These are phyloP conservation scores for Vitis hybrid DNA, from an alignment of 177 flowering plant species.

Conservation along the genomic window DNA sequence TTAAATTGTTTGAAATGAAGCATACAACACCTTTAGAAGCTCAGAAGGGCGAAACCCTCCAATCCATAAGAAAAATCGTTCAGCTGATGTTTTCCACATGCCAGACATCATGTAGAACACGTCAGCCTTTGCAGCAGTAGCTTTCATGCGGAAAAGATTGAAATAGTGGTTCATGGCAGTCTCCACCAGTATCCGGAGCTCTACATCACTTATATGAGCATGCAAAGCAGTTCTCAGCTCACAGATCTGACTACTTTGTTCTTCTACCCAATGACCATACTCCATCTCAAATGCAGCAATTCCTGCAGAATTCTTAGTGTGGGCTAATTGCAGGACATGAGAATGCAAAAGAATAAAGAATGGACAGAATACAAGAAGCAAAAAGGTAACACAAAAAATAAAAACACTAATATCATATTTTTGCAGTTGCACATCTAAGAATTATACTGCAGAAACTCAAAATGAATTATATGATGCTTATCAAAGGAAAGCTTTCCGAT, in stretches of 20 bases:
- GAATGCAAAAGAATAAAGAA: conserved; percentile 2
- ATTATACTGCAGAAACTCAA: background rate
- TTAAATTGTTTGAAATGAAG: background rate
- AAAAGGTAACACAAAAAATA: background rate
- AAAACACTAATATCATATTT: background rate
- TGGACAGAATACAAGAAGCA: background rate
- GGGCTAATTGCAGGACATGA: background rate
- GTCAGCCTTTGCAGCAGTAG: conserved; percentile 70
- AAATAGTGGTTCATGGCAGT: conserved; percentile 62
- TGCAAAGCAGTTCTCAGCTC: conserved; percentile 65
- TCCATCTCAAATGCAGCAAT: conserved; percentile 68
- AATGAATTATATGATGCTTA: too few relatives aligned
- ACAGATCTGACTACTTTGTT: conserved; percentile 51
- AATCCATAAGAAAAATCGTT: conserved; percentile 80
- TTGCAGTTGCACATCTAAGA: background rate
- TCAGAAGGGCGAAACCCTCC: conserved; percentile 94
- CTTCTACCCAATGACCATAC: conserved; percentile 83
- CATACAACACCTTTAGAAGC: conserved; percentile 62
- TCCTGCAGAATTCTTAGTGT: conserved; percentile 33
- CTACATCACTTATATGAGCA: conserved; percentile 51
- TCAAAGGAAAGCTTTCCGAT: too few relatives aligned
- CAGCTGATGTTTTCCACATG: conserved; percentile 80
- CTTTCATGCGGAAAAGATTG: conserved; percentile 71
- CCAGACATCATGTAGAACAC: conserved; percentile 81
- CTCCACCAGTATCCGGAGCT: conserved; percentile 64